Base-by-base conservation (phyloP, 2,329 filamentous ascomycete species). In the Aspergillus jensenii region DNA sequence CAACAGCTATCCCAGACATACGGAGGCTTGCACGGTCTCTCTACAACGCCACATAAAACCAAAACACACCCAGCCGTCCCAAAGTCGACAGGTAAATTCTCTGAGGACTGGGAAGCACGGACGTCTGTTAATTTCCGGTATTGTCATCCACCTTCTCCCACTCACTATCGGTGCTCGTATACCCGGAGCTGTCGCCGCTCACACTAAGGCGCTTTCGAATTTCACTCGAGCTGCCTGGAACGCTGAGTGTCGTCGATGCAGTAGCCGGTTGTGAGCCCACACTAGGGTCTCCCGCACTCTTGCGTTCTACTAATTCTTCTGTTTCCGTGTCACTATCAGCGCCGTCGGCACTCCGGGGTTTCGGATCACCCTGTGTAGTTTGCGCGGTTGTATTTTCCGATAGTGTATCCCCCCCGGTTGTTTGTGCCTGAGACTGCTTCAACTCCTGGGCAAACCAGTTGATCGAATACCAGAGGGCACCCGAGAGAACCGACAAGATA, bases 391-490 rank as follows among this genome's bases (percentile, higher is more conserved):
- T 68, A 62, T 70, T 67, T 79, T 69, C 79, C 80, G 51, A 15
- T 65, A 66, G 74, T 67, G 73, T 75, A 66, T 68, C 71, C 67
- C 74, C 76, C 70, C 80, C 72, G 59, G 71, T 68, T 62, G 79
- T 74, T 62, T 74, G 80, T 17, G 79, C 79, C 62, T 83, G 80
- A 65, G 81, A 79, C 66, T 81, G 76, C 31, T 74, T 71, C 52
- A 88, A 74, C 70, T 88, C 93, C 46, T 78, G 78, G 55, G 91
- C 92, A 71, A 99, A 98, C 95, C 95, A 99, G 83, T 98, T 98
- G 78, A 98, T 93, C 57, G 90, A 86, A 80, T 85, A 92, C 95
- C 95, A 99, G 37, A 98, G 82, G 4, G 90, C 90, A 33, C 79
- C 93, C 62, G 87, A 91, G 9, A 99, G 81, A 58, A 87, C 69